Conservation (phyloP, 139 green algal species). For the Bryopsis sp. region DNA sequence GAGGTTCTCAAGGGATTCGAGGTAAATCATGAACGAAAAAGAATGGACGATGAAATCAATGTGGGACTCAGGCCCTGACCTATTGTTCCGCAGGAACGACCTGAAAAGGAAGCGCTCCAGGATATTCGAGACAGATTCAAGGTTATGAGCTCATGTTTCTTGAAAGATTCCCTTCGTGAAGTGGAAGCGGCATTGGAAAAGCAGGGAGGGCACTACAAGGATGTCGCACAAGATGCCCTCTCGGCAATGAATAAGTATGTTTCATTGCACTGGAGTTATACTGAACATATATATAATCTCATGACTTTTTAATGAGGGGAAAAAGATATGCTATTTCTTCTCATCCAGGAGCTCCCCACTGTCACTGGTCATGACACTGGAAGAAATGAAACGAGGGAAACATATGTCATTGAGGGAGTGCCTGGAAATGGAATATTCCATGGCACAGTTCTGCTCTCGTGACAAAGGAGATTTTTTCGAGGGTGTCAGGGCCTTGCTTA, state of each 20-base stretch:
- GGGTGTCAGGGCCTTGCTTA: conserved; percentile 61
- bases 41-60: background rate
- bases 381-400: conserved; percentile 24
- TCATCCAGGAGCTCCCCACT: conserved; percentile 40
- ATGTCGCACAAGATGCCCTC: background rate
- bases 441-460: conserved; percentile 37
- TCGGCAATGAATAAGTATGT: background rate
- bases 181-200: background rate
- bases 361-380: conserved; percentile 30
- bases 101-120: background rate
- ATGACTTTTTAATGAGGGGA: background rate
- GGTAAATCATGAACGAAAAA: background rate
- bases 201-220: background rate
- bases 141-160: background rate
- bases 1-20: background rate
- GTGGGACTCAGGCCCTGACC: background rate
- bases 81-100: background rate
- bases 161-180: background rate
- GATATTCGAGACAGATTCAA: background rate
- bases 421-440: conserved; percentile 49
- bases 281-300: background rate
- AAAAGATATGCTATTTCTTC: background rate
- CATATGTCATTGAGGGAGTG: conserved; percentile 36
- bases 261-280: background rate
- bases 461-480: conserved; percentile 48